Evolutionary conservation across 306 rosid genomes (phyloP), one percentile per base, ranked within the genome.

Genomic region (Pueraria montana): DNA sequence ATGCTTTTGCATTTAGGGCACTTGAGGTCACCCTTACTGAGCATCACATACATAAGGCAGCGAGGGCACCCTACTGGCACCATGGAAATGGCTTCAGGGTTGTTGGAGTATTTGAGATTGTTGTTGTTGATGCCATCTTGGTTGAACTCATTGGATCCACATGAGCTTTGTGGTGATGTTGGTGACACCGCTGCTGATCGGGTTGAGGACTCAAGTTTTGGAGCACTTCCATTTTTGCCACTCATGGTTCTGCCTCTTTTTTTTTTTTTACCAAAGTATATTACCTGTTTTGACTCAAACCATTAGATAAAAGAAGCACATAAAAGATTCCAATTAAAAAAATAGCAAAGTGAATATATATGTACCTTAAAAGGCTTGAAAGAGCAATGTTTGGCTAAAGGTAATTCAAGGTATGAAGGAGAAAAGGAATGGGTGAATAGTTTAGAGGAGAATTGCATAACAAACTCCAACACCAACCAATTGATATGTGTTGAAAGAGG

Each of bases 1-100:
- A 97, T 93, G 91, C 94, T 96, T 79, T 93, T 92, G 93, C 98
- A 96, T 61, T 92, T 93, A 32, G 99, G 99, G 74, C 99, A 96
- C 61, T 92, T 93, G 0, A 96, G 97, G 48, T 93, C 96, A 42
- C 87, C 87, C 75, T 92, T 96, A 0, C 92, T 85, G 32, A 96
- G 93, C 99, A 96, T 96, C 49, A 93, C 97, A 50, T 93, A 96
- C 98, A 96, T 93, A 76, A 92, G 97, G 45, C 99, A 96, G 8
- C 92, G 87, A 0, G 97, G 97, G 46, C 99, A 96, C 0, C 99
- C 99, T 0, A 90, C 97, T 0, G 93, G n/a, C n/a, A 96, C 92
- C 98, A 96, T 91, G 48, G 98, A 96, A 6, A 90, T 91, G 0
- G 89, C 92, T 82, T 96, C 98, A 1, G 96, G 98, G 87, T 93